Percentiles rank a stretch among this genome's conserved stretches.
Conservation (phyloP, 2,329 filamentous ascomycete genomes). For the Nothophaeocryptopus gaeumannii region DNA sequence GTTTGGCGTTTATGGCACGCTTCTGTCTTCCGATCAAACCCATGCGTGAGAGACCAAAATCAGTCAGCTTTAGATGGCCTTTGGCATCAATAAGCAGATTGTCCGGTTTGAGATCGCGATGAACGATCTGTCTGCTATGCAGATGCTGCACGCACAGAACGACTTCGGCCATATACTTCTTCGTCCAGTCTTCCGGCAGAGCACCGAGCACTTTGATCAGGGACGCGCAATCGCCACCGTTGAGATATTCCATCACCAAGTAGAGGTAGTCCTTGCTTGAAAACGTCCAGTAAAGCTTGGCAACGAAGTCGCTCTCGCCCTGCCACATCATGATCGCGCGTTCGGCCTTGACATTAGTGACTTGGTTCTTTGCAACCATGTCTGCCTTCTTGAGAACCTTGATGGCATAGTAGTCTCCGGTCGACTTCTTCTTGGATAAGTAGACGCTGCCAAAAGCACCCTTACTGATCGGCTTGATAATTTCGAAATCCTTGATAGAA, state of each 20-base stretch:
- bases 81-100: slow-evolving; percentile 96
- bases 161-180: slow-evolving; percentile 95
- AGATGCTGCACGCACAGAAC: slow-evolving; percentile 95
- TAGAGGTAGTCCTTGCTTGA: slow-evolving; percentile 99
- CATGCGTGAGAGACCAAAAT: slow-evolving; percentile 97
- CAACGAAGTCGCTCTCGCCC: slow-evolving; percentile 97
- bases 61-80: slow-evolving; percentile 92
- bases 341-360: slow-evolving; percentile 98
- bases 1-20: slow-evolving; percentile 74
- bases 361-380: slow-evolving; percentile 99
- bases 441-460: slow-evolving; percentile 98
- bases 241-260: slow-evolving; percentile 98
- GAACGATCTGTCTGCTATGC: slow-evolving; percentile 90
- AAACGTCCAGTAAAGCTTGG: slow-evolving; percentile 99
- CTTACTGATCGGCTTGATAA: slow-evolving; percentile 99
- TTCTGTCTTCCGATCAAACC: slow-evolving; percentile 95
- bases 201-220: slow-evolving; percentile 91
- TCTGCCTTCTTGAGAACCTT: slow-evolving; percentile 99
- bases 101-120: slow-evolving; percentile 94
- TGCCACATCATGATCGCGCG: slow-evolving; percentile 99
- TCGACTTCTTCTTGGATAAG: slow-evolving; percentile 96
- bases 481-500: slow-evolving; percentile 98
- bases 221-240: slow-evolving; percentile 94
- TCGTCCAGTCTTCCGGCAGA: slow-evolving; percentile 93
- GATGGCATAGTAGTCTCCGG: slow-evolving; percentile 96